A percentile compares a stretch with the other conserved stretches of the same genome.
Conservation (phyloP, 495 filamentous ascomycete species). For the Usnea hakonensis region DNA sequence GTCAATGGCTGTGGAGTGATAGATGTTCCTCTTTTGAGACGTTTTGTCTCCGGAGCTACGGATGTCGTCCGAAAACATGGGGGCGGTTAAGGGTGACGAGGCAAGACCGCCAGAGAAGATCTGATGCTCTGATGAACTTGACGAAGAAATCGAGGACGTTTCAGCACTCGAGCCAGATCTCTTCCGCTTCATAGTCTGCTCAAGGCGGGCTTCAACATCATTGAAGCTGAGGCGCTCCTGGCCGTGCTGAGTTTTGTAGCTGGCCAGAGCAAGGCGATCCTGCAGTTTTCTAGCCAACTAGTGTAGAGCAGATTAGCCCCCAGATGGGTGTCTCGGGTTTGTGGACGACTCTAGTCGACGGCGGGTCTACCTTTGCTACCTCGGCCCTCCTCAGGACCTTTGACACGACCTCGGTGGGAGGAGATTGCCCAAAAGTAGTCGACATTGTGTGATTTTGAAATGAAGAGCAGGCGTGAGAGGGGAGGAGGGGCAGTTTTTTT, state of each 20-base stretch:
- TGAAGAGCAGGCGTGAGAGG: not conserved
- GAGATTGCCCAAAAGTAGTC: constrained; percentile 24
- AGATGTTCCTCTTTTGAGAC: constrained; percentile 48
- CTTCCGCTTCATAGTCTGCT: constrained; percentile 62
- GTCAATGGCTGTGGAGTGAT: constrained; percentile 34
- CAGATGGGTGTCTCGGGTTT: not conserved
- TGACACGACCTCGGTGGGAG: constrained; percentile 58
- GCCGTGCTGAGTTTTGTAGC: constrained; percentile 92
- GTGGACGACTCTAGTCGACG: not conserved
- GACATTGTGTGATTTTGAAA: constrained; percentile 25
- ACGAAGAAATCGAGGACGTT: constrained; percentile 71
- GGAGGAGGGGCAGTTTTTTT: not conserved
- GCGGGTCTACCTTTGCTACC: constrained; percentile 69
- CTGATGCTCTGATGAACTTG: constrained; percentile 52
- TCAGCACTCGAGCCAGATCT: constrained; percentile 53
- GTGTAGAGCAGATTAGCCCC: constrained; percentile 1
- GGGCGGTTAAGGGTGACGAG: constrained; percentile 58
- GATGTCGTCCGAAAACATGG: constrained; percentile 63
- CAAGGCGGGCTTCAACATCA: constrained; percentile 63
- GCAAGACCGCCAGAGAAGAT: constrained; percentile 48
- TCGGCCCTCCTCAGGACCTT: constrained; percentile 65
- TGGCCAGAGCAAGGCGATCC: constrained; percentile 87
- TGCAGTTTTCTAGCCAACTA: constrained; percentile 88
- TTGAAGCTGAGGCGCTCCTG: constrained; percentile 71
- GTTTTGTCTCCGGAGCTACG: constrained; percentile 45